These are phyloP conservation scores for Tuber aestivum DNA, from an alignment of 495 filamentous ascomycete species.

Conservation along the genomic window DNA sequence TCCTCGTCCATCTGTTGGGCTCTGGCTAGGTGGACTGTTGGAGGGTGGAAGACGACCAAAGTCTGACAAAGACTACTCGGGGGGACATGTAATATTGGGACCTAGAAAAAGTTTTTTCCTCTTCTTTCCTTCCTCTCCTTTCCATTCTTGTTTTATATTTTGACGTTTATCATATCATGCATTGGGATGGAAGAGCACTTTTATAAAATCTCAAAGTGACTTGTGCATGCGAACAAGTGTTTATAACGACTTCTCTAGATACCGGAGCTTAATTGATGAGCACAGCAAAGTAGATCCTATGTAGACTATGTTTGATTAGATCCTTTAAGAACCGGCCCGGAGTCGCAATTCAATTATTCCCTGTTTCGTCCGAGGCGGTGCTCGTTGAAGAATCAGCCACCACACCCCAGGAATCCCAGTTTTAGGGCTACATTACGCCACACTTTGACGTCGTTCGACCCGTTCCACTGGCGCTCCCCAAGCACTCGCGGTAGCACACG, in stretches of 20 bases:
- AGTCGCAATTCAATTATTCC: neutral
- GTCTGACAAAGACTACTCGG: constrained; percentile 10
- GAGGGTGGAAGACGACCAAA: constrained; percentile 46
- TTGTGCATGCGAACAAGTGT: neutral
- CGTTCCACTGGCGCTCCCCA: neutral
- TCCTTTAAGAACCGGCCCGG: neutral
- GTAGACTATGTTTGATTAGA: neutral
- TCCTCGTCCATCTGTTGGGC: constrained; percentile 51
- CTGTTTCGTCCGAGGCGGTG: neutral
- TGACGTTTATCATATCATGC: neutral
- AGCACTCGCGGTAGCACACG: neutral
- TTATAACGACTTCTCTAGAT: neutral
- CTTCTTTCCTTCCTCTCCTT: neutral
- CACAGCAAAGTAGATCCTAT: neutral
- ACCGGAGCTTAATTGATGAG: neutral
- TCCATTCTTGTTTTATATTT: neutral
- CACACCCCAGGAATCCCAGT: neutral
- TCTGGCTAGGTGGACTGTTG: constrained; percentile 45
- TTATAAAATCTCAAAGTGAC: neutral
- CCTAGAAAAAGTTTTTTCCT: neutral
- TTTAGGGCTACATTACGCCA: neutral
- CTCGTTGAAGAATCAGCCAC: neutral
- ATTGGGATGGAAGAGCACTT: neutral
- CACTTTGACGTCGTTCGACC: constrained; percentile 1
- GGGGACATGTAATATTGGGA: neutral